Percentiles rank a stretch among this genome's conserved stretches.
phyloP scores from a whole-genome alignment of 2,329 filamentous ascomycete genomes.

The Hypomyces perniciosus region DNA sequence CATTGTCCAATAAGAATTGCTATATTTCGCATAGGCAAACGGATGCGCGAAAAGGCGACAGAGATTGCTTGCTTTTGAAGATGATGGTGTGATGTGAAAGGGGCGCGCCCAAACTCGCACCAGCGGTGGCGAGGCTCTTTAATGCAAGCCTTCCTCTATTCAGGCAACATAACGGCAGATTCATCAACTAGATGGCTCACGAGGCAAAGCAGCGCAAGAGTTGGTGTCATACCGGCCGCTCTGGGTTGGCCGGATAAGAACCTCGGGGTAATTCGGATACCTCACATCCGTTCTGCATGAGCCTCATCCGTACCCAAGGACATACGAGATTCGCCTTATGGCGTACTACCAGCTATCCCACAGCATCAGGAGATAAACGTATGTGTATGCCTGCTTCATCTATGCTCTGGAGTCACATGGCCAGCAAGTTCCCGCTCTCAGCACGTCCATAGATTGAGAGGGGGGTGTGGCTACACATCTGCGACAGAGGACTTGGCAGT shows the following conservation, averaged over 20 bases:
- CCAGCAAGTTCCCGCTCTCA: neutral
- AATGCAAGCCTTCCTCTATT: neutral
- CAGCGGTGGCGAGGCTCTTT: neutral
- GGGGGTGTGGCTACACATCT: too few relatives aligned
- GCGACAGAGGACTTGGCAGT: too few relatives aligned
- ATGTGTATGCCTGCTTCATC: neutral
- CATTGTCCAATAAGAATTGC: too few relatives aligned
- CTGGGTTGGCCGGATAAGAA: neutral
- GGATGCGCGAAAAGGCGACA: too few relatives aligned
- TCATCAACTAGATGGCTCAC: neutral
- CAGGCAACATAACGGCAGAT: neutral
- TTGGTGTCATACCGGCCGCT: neutral
- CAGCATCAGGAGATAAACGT: neutral
- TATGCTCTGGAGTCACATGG: neutral
- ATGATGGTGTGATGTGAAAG: neutral
- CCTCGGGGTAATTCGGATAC: neutral
- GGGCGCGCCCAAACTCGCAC: neutral
- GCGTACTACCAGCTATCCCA: neutral
- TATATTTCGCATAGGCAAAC: too few relatives aligned
- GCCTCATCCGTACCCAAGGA: neutral
- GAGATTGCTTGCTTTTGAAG: too few relatives aligned
- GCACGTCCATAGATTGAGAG: neutral
- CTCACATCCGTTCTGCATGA: neutral
- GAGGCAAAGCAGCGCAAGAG: neutral
- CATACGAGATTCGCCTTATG: neutral